Evolutionary conservation across 768 basidiomycete genomes (phyloP).

Genomic region (Auriscalpium microsporum): DNA sequence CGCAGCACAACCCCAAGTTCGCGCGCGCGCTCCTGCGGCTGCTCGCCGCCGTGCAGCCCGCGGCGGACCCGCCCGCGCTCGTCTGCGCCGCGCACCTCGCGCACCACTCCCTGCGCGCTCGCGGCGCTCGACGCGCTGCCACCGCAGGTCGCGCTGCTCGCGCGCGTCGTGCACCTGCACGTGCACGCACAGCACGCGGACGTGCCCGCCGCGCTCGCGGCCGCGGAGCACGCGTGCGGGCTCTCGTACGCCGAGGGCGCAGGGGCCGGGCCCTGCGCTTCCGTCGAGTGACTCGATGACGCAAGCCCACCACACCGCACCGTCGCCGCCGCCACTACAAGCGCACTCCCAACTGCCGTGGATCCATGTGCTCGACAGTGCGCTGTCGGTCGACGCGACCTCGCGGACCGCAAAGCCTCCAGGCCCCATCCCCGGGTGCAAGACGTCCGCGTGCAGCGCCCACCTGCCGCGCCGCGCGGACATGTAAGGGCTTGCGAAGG

Average conservation of each 20-base stretch:
- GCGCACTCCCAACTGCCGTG: too few species aligned
- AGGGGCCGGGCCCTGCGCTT: not conserved
- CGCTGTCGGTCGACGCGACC: too few species aligned
- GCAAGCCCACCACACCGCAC: too few species aligned
- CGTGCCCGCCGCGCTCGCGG: constrained; percentile 35
- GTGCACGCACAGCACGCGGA: constrained; percentile 46
- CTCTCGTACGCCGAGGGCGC: constrained; percentile 22
- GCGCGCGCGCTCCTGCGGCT: constrained; percentile 52
- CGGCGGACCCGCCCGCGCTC: constrained; percentile 40
- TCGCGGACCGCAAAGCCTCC: too few species aligned
- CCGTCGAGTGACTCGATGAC: too few species aligned
- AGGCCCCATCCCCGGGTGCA: too few species aligned
- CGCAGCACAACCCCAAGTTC: constrained; percentile 49
- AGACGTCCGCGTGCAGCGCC: too few species aligned
- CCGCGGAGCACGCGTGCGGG: constrained; percentile 43
- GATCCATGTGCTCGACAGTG: too few species aligned
- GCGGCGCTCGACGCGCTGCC: constrained; percentile 32
- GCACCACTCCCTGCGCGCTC: constrained; percentile 27
- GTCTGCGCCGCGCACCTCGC: constrained; percentile 50
- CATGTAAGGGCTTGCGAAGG: too few species aligned
- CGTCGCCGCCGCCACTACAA: too few species aligned
- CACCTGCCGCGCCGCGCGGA: too few species aligned
- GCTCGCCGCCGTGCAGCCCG: constrained; percentile 34
- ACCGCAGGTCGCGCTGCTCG: constrained; percentile 37
- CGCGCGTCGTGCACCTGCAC: constrained; percentile 48